A percentile compares a stretch with the other conserved stretches of the same genome.
These are phyloP conservation scores for Fusarium devonianum DNA, from an alignment of 2,329 filamentous ascomycete species.

Conservation along the genomic window DNA sequence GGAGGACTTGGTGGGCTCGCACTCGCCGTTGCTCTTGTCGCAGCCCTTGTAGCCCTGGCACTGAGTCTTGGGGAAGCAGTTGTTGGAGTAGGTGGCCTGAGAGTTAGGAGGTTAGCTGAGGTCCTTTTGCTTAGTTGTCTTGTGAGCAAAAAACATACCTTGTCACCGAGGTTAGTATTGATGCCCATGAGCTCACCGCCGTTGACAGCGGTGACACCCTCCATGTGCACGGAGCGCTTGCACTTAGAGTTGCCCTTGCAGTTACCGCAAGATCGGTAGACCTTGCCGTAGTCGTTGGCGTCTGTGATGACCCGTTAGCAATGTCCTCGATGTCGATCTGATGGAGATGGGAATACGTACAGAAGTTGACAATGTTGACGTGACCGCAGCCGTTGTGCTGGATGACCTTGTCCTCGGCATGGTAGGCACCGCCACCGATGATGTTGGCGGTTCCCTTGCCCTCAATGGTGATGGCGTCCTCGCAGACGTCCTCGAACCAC, in stretches of 20 bases:
- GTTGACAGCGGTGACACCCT: conserved; percentile 49
- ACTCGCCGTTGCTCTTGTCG: conserved; percentile 41
- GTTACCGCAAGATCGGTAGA: conserved; percentile 40
- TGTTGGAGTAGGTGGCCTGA: conserved; percentile 43
- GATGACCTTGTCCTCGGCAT: conserved; percentile 55
- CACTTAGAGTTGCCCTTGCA: conserved; percentile 41
- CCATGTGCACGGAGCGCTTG: conserved; percentile 53
- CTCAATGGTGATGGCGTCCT: conserved; percentile 22
- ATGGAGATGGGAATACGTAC: neutral
- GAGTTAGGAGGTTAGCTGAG: too few relatives aligned
- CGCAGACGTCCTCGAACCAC: conserved; percentile 50
- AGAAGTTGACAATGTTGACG: conserved; percentile 48
- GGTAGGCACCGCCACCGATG: conserved; percentile 54
- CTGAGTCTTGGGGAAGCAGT: conserved; percentile 41
- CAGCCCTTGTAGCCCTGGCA: conserved; percentile 44
- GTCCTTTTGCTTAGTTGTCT: too few relatives aligned
- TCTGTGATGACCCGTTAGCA: conserved; percentile 24
- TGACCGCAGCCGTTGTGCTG: conserved; percentile 58
- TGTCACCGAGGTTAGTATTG: conserved; percentile 50
- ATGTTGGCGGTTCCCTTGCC: conserved; percentile 45
- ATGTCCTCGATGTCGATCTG: fast-evolving
- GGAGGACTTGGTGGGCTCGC: conserved; percentile 41
- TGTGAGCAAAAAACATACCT: too few relatives aligned
- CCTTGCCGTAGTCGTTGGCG: conserved; percentile 57
- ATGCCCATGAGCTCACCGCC: conserved; percentile 55